Percentiles rank a stretch among this genome's conserved stretches.
These are phyloP conservation scores for Lachnellula cervina DNA, from an alignment of 2,329 filamentous ascomycete genomes.

Conservation along the genomic window DNA sequence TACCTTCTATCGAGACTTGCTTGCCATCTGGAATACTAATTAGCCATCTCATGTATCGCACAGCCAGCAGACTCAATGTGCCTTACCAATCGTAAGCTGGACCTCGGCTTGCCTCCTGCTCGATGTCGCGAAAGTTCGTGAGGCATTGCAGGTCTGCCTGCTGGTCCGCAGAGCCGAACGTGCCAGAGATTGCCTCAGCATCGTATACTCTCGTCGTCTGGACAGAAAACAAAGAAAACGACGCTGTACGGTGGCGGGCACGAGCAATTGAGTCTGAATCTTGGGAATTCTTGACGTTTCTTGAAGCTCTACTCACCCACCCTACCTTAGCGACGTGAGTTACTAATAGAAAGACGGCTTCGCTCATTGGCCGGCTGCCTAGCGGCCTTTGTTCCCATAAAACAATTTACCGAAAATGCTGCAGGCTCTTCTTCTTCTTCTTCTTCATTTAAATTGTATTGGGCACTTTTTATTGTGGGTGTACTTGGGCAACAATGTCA, in stretches of 20 bases:
- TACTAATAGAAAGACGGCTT: slow-evolving; percentile 16
- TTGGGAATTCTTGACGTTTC: slow-evolving; percentile 9
- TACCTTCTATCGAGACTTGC: slow-evolving; percentile 97
- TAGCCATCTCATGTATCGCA: slow-evolving; percentile 27
- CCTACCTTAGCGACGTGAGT: slow-evolving; percentile 12
- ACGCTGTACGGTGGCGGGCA: slow-evolving; percentile 17
- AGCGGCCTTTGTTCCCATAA: no score
- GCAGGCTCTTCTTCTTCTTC: slow-evolving; percentile 30
- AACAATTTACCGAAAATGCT: no score
- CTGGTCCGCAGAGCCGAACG: slow-evolving; percentile 64
- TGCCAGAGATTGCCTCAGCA: slow-evolving; percentile 64
- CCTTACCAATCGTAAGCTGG: slow-evolving; percentile 88
- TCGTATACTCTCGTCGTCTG: slow-evolving; percentile 56
- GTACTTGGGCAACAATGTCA: slow-evolving; percentile 48
- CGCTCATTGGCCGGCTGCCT: no score
- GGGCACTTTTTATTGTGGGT: slow-evolving; percentile 70
- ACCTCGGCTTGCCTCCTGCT: slow-evolving; percentile 80
- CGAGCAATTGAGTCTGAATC: slow-evolving; percentile 18
- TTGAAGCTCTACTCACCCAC: slow-evolving; percentile 10
- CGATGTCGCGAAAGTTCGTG: slow-evolving; percentile 79
- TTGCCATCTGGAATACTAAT: slow-evolving; percentile 69
- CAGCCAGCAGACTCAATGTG: slow-evolving; percentile 25
- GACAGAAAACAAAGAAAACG: slow-evolving; percentile 35
- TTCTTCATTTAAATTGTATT: slow-evolving; percentile 51
- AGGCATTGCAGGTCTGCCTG: slow-evolving; percentile 54